Conservation (phyloP, 2,329 filamentous ascomycete genomes). For the Scedosporium apiospermum region DNA sequence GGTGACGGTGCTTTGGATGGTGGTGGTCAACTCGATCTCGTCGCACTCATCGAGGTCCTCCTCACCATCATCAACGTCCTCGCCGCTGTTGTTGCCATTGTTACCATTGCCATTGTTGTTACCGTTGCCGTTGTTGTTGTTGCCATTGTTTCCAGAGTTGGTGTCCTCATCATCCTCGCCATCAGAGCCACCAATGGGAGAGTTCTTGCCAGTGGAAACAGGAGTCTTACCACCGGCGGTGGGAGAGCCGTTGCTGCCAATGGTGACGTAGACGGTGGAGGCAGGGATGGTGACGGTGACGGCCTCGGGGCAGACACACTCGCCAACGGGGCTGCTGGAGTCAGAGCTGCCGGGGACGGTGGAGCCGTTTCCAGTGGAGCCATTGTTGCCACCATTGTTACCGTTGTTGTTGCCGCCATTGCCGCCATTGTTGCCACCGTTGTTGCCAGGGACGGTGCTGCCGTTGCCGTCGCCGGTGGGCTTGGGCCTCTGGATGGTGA, state of each 20-base stretch:
- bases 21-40: conserved; percentile 15
- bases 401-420: background rate
- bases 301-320: conserved; percentile 12
- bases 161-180: background rate
- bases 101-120: too few relatives aligned
- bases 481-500: conserved; percentile 18
- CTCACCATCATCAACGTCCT: background rate
- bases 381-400: background rate
- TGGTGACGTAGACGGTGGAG: conserved; percentile 18
- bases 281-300: conserved; percentile 15
- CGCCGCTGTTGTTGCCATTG: background rate
- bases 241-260: conserved; percentile 8
- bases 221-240: background rate
- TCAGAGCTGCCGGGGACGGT: conserved; percentile 2
- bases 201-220: background rate
- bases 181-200: background rate
- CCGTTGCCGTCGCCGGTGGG: conserved; percentile 13
- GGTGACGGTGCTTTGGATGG: conserved; percentile 22
- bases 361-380: conserved; percentile 4
- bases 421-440: conserved; percentile 9
- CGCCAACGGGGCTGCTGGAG: conserved; percentile 4
- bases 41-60: conserved; percentile 2
- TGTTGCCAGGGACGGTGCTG: conserved; percentile 4
- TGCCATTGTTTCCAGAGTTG: background rate
- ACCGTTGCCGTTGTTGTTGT: too few relatives aligned